Base-by-base conservation (phyloP, 306 rosid genomes). In the Trifolium dubium region DNA sequence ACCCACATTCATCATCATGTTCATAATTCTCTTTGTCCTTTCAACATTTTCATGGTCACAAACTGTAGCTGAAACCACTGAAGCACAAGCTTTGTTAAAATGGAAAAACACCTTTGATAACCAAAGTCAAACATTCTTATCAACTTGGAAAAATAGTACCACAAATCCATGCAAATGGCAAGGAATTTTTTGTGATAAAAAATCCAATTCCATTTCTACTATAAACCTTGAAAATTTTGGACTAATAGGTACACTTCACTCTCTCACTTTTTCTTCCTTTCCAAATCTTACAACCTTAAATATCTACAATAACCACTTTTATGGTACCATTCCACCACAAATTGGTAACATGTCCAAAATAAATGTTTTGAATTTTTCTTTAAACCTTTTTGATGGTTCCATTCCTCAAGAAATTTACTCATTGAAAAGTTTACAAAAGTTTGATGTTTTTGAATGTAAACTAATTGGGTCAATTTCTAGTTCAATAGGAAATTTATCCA, bases 261-360 rank as follows among this genome's bases (percentile, higher is more conserved):
- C 55, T 15, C 71, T 77, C 31, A 61, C 8, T n/a, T 77, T 77
- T 32, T 69, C 81, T 10, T 15, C 65, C 14, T 28, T 77, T 44
- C 71, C 76, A 11, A 77, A 77, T 55, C 81, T 69, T 55, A 31
- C 37, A 5, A 35, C 11, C 56, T 8, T 77, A 23, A 29, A 77
- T 9, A 47, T 77, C 15, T 49, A n/a, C 9, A 7, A 5, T 40
- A 77, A 77, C 76, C 5, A 2, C 2, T 60, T 76, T 55, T 40
- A 66, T 66, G 73, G 68, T 0, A 67, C 68, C 60, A 76, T 76
- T 13, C 80, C 80, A 6, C 67, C 74, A 55, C 80, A 76, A 56
- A 67, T 76, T 11, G 74, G 74, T 19, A 67, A 56, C 69, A 4
- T 76, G 69, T 67, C 80, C 23, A 76, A 31, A 55, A 6, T 76